Evolutionary conservation across 2,329 filamentous ascomycete genomes (phyloP).

Genomic region (Phyllosticta ampelicida): DNA sequence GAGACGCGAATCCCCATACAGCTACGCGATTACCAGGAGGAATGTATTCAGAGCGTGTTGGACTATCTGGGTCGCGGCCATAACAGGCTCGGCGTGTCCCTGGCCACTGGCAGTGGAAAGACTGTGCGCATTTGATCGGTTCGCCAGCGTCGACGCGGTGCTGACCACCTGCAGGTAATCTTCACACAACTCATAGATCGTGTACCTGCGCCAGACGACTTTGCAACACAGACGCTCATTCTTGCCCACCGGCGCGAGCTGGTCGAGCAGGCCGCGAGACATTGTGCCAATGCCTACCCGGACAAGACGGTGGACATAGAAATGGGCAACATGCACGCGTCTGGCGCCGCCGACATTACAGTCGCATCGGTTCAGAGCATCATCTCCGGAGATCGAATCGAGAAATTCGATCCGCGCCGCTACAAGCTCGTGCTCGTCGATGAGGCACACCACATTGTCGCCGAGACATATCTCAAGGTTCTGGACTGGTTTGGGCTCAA

Average conservation of each 20-base stretch:
- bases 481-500: conserved; percentile 70
- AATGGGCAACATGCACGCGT: conserved; percentile 70
- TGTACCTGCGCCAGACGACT: conserved; percentile 45
- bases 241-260: conserved; percentile 87
- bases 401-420: conserved; percentile 64
- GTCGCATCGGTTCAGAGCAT: conserved; percentile 85
- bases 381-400: conserved; percentile 61
- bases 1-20: conserved; percentile 32
- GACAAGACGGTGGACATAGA: conserved; percentile 76
- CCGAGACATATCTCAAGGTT: conserved; percentile 62
- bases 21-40: conserved; percentile 78
- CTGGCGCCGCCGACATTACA: conserved; percentile 80
- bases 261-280: conserved; percentile 82
- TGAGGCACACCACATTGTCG: conserved; percentile 93
- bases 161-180: conserved; percentile 53
- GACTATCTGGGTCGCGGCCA: conserved; percentile 58
- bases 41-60: conserved; percentile 77
- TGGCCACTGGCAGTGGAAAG: conserved; percentile 83
- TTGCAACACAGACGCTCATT: conserved; percentile 71
- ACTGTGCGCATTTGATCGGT: conserved; percentile 47
- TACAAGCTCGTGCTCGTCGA: conserved; percentile 94
- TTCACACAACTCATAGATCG: conserved; percentile 91
- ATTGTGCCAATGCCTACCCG: conserved; percentile 75
- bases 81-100: conserved; percentile 69
- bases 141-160: not conserved